Base-by-base conservation (phyloP, 2,329 filamentous ascomycete species). In the Trichoderma citrinoviride region DNA sequence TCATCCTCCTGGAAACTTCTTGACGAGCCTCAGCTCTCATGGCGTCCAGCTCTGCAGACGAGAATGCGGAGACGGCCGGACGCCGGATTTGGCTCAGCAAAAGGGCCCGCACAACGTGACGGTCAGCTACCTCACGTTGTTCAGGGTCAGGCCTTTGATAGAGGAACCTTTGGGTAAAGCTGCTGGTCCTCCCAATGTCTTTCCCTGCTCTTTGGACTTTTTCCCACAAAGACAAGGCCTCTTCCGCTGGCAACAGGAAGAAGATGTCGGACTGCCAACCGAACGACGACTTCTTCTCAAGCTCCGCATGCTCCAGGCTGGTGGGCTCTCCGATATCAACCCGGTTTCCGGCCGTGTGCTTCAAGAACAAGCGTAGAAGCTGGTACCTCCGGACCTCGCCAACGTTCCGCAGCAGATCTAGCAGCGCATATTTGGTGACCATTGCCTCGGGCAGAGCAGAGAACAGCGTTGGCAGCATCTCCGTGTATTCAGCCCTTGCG, bases 361-460 rank as follows among this genome's bases (percentile, higher is more conserved):
- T 49, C 17, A 74, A 19, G 2, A 73, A 41, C 1, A 74, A 65
- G 0, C 69, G 69, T 5, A 74, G 66, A 3, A 74, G 52, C 0
- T 69, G 65, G 23, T 73, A 74, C n/a, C 55, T 44, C 2, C 33
- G 23, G 7, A 15, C 3, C 33, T 21, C 8, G 1, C 40, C n/a
- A 49, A 50, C 44, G 3, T 41, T 14, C 17, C 17, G 23, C 25
- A 57, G 7, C 5, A 63, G 12, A n/a, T 52, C 50, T 3, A 19
- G 19, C n/a, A 65, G 29, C 5, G 14, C 12, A 29, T 33, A 56
- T 12, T 15, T 27, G 7, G 27, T 46, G 3, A 49, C 7, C 23
- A 17, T 10, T 44, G 2, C 15, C 19, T 65, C 33, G 5, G 33
- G 50, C 2, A 63, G 17, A 27, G 57, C 2, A 5, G 41, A 15